These are phyloP conservation scores for Dictyophora rubrovolvata DNA, from an alignment of 768 basidiomycete species.

Conservation along the genomic window DNA sequence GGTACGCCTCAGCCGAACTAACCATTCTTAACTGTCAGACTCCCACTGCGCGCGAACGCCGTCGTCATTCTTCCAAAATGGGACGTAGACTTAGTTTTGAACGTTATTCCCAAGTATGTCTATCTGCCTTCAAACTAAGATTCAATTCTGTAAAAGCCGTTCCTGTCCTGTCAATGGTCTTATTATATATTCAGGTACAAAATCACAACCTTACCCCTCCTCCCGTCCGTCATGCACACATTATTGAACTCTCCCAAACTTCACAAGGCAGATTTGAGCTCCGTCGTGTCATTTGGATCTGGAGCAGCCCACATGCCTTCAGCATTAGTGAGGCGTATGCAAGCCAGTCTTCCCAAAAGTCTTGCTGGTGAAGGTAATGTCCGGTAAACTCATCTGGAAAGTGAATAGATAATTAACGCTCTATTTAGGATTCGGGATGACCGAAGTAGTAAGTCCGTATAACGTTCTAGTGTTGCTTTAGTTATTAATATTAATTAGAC, in stretches of 20 bases:
- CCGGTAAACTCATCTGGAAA: background rate
- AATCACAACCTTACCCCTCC: conserved; percentile 38
- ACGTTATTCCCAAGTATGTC: conserved; percentile 36
- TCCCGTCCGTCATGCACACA: conserved; percentile 60
- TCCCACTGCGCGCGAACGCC: conserved; percentile 36
- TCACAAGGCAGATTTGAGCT: conserved; percentile 41
- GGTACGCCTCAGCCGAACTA: background rate
- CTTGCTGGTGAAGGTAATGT: conserved; percentile 33
- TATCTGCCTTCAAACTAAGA: background rate
- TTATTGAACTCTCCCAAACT: conserved; percentile 45
- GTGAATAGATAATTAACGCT: background rate
- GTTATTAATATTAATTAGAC: conserved; percentile 32
- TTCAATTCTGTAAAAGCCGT: background rate
- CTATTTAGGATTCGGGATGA: background rate
- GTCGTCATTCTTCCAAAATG: conserved; percentile 50
- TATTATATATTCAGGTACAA: conserved; percentile 33
- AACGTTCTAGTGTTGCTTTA: background rate
- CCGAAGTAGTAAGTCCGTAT: background rate
- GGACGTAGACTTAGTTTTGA: conserved; percentile 42
- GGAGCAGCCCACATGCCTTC: conserved; percentile 65
- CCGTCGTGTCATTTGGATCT: conserved; percentile 31
- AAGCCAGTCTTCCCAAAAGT: conserved; percentile 23
- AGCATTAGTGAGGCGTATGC: conserved; percentile 35
- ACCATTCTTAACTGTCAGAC: conserved; percentile 16
- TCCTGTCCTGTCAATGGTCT: too few species aligned